phyloP scores from a whole-genome alignment of 495 filamentous ascomycete species.

The Penicillium daleae region DNA sequence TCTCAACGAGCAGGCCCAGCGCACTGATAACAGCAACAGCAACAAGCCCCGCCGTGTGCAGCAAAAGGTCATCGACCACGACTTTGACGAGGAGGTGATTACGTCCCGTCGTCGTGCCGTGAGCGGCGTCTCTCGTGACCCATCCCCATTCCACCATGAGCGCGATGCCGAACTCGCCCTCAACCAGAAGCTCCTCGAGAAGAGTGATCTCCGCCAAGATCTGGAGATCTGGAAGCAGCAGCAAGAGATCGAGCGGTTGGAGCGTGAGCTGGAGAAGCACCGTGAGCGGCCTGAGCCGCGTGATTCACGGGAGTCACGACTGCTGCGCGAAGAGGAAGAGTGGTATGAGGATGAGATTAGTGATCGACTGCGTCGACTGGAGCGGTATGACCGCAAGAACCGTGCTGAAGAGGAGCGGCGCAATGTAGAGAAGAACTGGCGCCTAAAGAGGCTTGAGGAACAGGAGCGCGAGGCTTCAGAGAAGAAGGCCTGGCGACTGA shows the following conservation, averaged over 20 bases:
- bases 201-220: slow-evolving; percentile 44
- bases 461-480: slow-evolving; percentile 37
- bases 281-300: slow-evolving; percentile 29
- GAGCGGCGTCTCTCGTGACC: slow-evolving; percentile 21
- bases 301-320: slow-evolving; percentile 26
- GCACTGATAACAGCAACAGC: slow-evolving; percentile 19
- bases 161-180: slow-evolving; percentile 45
- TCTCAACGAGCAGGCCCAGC: slow-evolving; percentile 30
- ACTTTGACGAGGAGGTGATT: slow-evolving; percentile 39
- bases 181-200: slow-evolving; percentile 42
- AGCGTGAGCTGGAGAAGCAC: slow-evolving; percentile 46
- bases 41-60: slow-evolving; percentile 27
- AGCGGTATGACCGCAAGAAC: slow-evolving; percentile 40
- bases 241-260: slow-evolving; percentile 49
- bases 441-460: slow-evolving; percentile 38
- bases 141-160: slow-evolving; percentile 35
- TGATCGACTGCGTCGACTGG: slow-evolving; percentile 37
- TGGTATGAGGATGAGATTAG: slow-evolving; percentile 44
- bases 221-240: slow-evolving; percentile 46
- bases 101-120: slow-evolving; percentile 30
- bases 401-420: slow-evolving; percentile 38
- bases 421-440: slow-evolving; percentile 33
- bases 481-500: slow-evolving; percentile 29
- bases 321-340: slow-evolving; percentile 40
- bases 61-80: slow-evolving; percentile 28